These are phyloP conservation scores for Peronosclerospora sorghi DNA, from an alignment of 352 stramenopile species.

Conservation along the genomic window DNA sequence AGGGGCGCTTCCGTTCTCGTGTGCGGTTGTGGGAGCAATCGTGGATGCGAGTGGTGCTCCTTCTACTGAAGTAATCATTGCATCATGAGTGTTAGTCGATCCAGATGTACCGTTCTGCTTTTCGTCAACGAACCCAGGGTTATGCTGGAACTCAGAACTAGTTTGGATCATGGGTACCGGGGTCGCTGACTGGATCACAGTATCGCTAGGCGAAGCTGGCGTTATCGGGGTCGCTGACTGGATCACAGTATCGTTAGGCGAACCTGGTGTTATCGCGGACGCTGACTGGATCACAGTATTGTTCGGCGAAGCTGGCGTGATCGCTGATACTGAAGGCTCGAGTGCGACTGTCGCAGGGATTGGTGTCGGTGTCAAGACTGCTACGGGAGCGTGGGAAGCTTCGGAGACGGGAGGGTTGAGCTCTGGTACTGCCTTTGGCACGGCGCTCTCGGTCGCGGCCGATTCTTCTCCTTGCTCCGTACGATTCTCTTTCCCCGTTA, in stretches of 20 bases:
- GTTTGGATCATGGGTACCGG: slow-evolving; percentile 2
- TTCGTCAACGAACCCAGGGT: neutral
- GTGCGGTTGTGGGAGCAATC: neutral
- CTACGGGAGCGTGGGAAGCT: too few species aligned
- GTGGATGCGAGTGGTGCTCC: slow-evolving; percentile 4
- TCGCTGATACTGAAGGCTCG: neutral
- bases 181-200: neutral
- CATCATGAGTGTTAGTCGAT: slow-evolving; percentile 6
- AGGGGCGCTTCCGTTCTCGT: slow-evolving; percentile 1
- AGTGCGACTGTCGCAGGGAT: neutral
- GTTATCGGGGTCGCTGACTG: neutral
- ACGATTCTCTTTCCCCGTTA: too few species aligned
- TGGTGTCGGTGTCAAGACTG: too few species aligned
- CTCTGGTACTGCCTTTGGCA: too few species aligned
- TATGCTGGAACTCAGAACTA: neutral
- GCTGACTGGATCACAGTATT: neutral
- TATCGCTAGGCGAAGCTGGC: neutral
- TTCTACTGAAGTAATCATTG: slow-evolving; percentile 5
- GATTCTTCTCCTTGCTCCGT: too few species aligned
- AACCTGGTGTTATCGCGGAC: neutral
- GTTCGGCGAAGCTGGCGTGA: neutral
- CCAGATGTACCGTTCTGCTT: slow-evolving; percentile 2
- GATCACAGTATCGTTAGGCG: neutral
- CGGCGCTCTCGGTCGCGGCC: too few species aligned
- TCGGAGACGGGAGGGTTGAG: too few species aligned